Percentiles rank a stretch among this genome's conserved stretches.
Evolutionary conservation across 306 rosid genomes (phyloP).

Genomic region (Casuarina cunninghamiana): DNA sequence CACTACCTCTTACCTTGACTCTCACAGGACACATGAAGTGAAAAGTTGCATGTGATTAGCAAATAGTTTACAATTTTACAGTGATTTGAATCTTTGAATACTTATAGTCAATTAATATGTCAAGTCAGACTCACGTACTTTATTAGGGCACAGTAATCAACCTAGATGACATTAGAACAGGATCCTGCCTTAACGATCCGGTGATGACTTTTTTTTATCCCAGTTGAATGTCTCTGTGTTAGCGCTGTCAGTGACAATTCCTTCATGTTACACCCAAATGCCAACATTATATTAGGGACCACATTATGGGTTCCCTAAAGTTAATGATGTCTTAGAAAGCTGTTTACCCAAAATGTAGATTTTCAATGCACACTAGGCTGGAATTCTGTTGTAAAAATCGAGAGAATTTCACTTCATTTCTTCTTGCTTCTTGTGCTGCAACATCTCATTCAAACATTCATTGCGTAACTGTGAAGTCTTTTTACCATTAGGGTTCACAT

Average conservation of each 20-base stretch:
- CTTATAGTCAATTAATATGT: constrained; percentile 40
- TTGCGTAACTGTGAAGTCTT: too few relatives aligned
- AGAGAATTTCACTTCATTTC: background rate
- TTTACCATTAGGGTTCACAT: too few relatives aligned
- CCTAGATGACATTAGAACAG: constrained; percentile 40
- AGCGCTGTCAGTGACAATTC: constrained; percentile 55
- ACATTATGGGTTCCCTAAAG: constrained; percentile 62
- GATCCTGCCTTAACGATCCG: constrained; percentile 63
- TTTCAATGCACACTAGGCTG: constrained; percentile 29
- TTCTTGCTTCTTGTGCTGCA: constrained; percentile 14
- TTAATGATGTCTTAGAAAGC: constrained; percentile 45
- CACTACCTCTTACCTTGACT: constrained; percentile 34
- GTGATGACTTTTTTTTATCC: constrained; percentile 47
- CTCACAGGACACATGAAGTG: constrained; percentile 6
- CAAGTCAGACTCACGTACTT: constrained; percentile 38
- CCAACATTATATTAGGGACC: constrained; percentile 76
- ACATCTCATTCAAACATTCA: constrained; percentile 1
- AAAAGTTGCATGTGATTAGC: constrained; percentile 54
- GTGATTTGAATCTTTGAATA: constrained; percentile 36
- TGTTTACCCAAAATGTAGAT: constrained; percentile 29
- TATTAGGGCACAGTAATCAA: constrained; percentile 37
- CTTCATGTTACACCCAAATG: constrained; percentile 60
- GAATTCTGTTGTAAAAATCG: constrained; percentile 27
- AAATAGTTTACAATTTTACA: constrained; percentile 36
- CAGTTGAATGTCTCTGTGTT: constrained; percentile 54